Conservation (phyloP, 371 early-diverging fungal species). For the Choanephora cucurbitarum region DNA sequence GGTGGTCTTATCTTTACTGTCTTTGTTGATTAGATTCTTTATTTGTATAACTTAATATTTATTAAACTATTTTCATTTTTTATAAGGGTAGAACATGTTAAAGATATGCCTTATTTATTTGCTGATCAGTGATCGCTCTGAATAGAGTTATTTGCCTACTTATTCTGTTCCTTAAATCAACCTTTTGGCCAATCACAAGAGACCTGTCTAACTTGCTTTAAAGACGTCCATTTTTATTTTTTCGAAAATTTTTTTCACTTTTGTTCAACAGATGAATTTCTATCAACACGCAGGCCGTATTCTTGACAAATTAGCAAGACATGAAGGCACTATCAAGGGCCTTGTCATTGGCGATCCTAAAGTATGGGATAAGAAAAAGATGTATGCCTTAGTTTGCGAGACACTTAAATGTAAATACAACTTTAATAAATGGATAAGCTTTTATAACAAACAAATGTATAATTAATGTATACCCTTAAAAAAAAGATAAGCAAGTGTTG, state of each 20-base stretch:
- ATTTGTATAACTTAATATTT: not conserved
- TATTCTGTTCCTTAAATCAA: too few relatives aligned
- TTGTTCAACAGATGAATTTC: conserved; percentile 52
- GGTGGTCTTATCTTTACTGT: conserved; percentile 70
- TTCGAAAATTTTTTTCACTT: not conserved
- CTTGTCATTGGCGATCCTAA: conserved; percentile 75
- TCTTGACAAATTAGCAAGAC: conserved; percentile 65
- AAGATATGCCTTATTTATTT: too few relatives aligned
- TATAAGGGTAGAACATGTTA: too few relatives aligned
- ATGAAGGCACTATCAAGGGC: conserved; percentile 82
- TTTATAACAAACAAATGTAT: not conserved
- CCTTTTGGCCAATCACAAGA: too few relatives aligned
- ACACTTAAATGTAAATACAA: conserved; percentile 81
- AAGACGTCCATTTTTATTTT: not conserved
- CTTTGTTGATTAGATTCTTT: conserved; percentile 50
- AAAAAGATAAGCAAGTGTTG: conserved; percentile 55
- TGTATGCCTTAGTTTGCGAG: conserved; percentile 91
- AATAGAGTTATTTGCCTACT: too few relatives aligned
- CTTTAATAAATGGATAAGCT: not conserved
- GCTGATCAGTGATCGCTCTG: too few relatives aligned
- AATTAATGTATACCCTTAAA: not conserved
- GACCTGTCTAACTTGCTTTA: too few relatives aligned
- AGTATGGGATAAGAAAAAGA: conserved; percentile 78
- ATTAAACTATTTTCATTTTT: not conserved
- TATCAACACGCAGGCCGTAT: conserved; percentile 80